Conservation (phyloP, 176 grass and related monocot genomes). For the Oryza punctata region DNA sequence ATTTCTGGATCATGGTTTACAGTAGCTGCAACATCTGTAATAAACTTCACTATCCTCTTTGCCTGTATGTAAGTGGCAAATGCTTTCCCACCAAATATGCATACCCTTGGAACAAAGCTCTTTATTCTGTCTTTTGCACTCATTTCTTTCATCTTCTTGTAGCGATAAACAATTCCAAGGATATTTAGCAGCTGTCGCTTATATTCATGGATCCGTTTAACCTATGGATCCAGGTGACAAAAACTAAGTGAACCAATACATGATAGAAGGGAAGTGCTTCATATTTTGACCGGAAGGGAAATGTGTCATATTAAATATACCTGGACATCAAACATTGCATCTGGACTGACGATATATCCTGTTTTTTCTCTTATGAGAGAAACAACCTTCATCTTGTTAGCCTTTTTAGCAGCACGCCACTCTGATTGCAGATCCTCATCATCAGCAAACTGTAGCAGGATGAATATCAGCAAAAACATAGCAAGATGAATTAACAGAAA, state of each 20-base stretch:
- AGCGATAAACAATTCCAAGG: constrained; percentile 94
- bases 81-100: constrained; percentile 99
- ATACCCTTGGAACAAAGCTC: constrained; percentile 87
- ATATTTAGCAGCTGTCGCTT: constrained; percentile 94
- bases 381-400: constrained; percentile 79
- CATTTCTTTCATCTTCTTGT: constrained; percentile 99
- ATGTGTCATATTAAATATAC: constrained; percentile 56
- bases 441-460: constrained; percentile 74
- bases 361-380: constrained; percentile 91
- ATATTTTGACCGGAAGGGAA: constrained; percentile 5
- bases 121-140: constrained; percentile 62
- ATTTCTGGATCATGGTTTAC: constrained; percentile 94
- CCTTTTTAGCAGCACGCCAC: constrained; percentile 79
- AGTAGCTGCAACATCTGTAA: constrained; percentile 87
- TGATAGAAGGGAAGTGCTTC: not conserved
- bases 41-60: constrained; percentile 98
- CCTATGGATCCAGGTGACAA: constrained; percentile 59
- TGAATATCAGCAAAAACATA: constrained; percentile 65
- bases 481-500: constrained; percentile 14
- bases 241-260: constrained; percentile 19
- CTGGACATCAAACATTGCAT: constrained; percentile 99
- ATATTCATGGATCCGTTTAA: constrained; percentile 99
- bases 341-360: constrained; percentile 92
- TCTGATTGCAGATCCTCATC: constrained; percentile 83
- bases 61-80: constrained; percentile 98